These are phyloP conservation scores for Alternaria alternata DNA, from an alignment of 2,329 filamentous ascomycete species.

Conservation along the genomic window DNA sequence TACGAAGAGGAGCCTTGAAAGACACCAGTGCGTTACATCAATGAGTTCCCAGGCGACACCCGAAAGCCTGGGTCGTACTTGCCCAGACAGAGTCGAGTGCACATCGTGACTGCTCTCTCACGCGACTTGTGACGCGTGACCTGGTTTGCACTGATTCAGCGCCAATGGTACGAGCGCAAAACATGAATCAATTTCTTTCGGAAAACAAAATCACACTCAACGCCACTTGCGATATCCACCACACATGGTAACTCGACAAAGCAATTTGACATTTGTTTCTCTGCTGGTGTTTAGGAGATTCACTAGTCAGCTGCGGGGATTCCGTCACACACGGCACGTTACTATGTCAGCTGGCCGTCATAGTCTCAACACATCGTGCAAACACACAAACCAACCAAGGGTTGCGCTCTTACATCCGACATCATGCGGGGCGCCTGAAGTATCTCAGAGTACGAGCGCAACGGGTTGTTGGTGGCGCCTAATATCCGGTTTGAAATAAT, in stretches of 20 bases:
- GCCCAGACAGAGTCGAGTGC: not conserved
- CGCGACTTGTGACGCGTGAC: not conserved
- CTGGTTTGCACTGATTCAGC: not conserved
- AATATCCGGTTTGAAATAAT: not conserved
- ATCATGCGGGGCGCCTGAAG: not conserved
- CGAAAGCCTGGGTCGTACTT: not conserved
- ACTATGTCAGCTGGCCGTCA: not conserved
- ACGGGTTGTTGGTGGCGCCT: not conserved
- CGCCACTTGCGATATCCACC: not conserved
- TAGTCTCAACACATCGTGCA: not conserved
- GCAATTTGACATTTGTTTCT: too few relatives aligned
- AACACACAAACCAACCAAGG: not conserved
- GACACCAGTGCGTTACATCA: not conserved
- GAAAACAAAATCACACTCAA: not conserved
- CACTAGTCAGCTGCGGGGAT: not conserved
- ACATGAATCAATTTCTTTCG: not conserved
- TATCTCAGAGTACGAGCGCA: not conserved
- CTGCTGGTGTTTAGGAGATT: not conserved
- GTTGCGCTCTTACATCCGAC: not conserved
- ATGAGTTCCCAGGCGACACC: not conserved
- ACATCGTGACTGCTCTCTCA: not conserved
- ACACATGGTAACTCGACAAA: not conserved
- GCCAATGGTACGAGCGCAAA: not conserved
- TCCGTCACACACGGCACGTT: not conserved
- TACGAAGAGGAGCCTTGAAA: not conserved